Evolutionary conservation across 1,139 yeast genomes (phyloP).

Genomic region (Hyphopichia burtonii): DNA sequence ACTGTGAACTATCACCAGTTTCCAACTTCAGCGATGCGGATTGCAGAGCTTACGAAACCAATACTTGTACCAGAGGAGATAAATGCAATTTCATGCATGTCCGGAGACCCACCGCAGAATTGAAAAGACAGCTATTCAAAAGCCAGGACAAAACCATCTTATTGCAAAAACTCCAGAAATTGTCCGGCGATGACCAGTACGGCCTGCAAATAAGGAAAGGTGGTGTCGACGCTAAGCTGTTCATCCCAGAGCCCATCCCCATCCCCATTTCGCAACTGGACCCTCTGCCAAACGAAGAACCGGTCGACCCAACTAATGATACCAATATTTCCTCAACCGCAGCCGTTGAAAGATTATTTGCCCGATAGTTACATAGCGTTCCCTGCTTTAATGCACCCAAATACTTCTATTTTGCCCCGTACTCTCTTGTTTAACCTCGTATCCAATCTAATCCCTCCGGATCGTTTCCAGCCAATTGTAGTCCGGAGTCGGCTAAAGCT

Average conservation of each 20-base stretch:
- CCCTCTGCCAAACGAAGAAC: not conserved
- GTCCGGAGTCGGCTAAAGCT: not conserved
- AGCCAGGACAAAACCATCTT: slow-evolving; percentile 36
- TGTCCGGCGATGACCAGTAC: slow-evolving; percentile 2
- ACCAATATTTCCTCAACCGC: slow-evolving; percentile 7
- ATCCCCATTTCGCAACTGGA: not conserved
- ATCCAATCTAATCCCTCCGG: not conserved
- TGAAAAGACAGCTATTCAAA: slow-evolving; percentile 37
- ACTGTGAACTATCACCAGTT: slow-evolving; percentile 80
- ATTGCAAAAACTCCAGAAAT: slow-evolving; percentile 12
- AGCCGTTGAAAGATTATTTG: slow-evolving; percentile 8
- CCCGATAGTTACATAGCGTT: not conserved
- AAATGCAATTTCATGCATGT: slow-evolving; percentile 88
- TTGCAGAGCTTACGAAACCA: slow-evolving; percentile 67
- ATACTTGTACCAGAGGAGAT: slow-evolving; percentile 71
- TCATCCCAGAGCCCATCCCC: no score
- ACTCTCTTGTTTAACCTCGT: no score
- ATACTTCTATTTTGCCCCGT: no score
- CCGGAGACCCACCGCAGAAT: slow-evolving; percentile 49
- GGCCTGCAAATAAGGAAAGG: not conserved
- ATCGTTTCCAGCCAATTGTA: not conserved
- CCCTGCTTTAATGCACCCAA: no score
- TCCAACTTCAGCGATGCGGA: slow-evolving; percentile 68
- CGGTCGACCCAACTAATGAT: not conserved
- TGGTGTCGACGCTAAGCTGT: no score